Base-by-base conservation (phyloP, 345 rosid species). In the Corymbia maculata region DNA sequence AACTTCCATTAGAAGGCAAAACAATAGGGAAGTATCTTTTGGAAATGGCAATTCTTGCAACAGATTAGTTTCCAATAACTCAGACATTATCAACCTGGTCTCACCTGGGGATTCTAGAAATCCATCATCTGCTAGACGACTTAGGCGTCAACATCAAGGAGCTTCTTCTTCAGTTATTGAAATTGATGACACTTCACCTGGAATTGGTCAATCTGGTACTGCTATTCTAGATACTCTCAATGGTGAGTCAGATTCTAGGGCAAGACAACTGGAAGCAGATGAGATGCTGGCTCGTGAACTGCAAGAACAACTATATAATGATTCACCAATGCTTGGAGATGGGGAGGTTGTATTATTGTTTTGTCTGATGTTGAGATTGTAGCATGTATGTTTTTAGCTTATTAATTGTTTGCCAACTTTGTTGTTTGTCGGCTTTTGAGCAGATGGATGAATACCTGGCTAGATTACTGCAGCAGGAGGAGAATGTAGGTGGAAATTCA, bases 241-340 rank as follows among this genome's bases (percentile, higher is more conserved):
- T 89, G 92, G 90, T 85, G 94, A 92, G 61, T 92, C 92, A 53
- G 93, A 94, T 90, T 91, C 92, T 87, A 94, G 92, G 91, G 94
- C 93, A 85, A 94, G 96, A 91, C 99, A 98, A 91, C 86, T 98
- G 44, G 98, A 97, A 93, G 99, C 96, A 28, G 99, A 98, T 94
- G 98, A 96, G 92, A 91, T 88, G 55, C 85, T 98, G 90, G 99
- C 99, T 85, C 96, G 93, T 90, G 98, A 94, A 91, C 94, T 98
- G 89, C 99, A 98, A 94, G 98, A 97, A 90, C 96, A 95, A 91
- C 87, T 98, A 59, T 97, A 97, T 90, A 92, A 93, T 82, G 99
- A 97, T 90, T 70, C 88, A 2, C 90, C 92, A 13, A 22, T 90
- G 88, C 70, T 87, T 87, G 92, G 90, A 47, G 87, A 85, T 79